phyloP scores from a whole-genome alignment of 345 rosid genomes.

The Populus tremula region DNA sequence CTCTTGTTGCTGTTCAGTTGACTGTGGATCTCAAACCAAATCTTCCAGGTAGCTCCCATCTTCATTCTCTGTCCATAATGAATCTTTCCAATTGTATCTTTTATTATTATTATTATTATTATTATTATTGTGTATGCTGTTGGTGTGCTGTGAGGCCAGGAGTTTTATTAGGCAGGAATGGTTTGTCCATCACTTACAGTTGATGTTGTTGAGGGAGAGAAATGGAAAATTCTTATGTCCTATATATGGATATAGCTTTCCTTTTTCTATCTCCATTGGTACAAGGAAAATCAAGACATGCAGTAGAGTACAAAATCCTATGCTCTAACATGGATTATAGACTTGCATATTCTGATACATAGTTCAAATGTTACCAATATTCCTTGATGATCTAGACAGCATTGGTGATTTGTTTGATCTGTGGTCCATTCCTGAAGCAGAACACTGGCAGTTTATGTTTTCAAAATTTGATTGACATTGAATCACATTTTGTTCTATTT shows the following conservation, averaged over 20 bases:
- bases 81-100: neutral
- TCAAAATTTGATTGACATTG: neutral
- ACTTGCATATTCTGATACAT: neutral
- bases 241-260: neutral
- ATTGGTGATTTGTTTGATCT: neutral
- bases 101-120: neutral
- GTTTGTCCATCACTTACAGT: neutral
- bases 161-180: neutral
- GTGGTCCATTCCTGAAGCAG: neutral
- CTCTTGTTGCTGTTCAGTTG: conserved; percentile 80
- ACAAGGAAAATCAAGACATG: neutral
- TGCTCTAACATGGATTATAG: neutral
- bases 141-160: neutral
- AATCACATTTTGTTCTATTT: neutral
- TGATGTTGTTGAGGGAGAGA: neutral
- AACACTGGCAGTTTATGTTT: neutral
- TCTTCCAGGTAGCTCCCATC: conserved; percentile 73
- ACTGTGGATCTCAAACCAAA: conserved; percentile 97
- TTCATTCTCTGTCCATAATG: neutral
- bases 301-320: neutral
- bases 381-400: neutral
- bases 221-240: neutral
- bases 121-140: neutral
- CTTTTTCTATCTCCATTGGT: neutral
- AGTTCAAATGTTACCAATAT: neutral